These are phyloP conservation scores for Clarireedia hainanense DNA, from an alignment of 2,329 filamentous ascomycete genomes.

Conservation along the genomic window DNA sequence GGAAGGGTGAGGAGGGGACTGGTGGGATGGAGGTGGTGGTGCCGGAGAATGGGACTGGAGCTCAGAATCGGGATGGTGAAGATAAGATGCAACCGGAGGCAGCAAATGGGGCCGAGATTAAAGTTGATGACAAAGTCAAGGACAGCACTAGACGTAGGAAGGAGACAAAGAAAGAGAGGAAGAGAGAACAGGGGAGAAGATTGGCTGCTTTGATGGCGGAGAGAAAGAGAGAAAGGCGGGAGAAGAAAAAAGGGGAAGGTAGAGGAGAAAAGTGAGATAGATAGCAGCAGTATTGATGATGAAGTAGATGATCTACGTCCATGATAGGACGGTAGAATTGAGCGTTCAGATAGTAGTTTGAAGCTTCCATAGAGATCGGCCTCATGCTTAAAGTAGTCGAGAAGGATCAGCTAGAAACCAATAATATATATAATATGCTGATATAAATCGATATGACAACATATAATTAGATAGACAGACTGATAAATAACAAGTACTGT, in stretches of 20 bases:
- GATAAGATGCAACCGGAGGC: no score
- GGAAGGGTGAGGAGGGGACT: neutral
- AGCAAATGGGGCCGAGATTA: no score
- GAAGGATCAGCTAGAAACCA: no score
- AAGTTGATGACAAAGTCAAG: no score
- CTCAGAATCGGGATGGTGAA: no score
- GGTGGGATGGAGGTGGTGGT: neutral
- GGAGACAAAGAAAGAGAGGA: neutral
- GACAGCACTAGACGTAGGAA: no score
- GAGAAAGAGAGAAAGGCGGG: neutral
- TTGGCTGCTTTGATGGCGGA: neutral
- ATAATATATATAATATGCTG: no score
- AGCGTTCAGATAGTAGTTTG: constrained; percentile 44
- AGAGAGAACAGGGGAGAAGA: neutral
- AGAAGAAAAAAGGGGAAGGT: neutral
- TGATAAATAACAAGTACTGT: no score
- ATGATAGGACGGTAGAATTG: constrained; percentile 39
- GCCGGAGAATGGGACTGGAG: no score
- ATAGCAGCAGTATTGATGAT: neutral
- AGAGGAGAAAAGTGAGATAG: neutral
- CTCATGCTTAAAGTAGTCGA: constrained; percentile 40
- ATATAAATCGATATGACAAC: no score
- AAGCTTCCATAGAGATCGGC: constrained; percentile 51
- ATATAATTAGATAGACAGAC: no score
- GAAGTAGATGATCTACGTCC: neutral